Conservation (phyloP, 805 yeast species). For the Metschnikowia bowlesiae region DNA sequence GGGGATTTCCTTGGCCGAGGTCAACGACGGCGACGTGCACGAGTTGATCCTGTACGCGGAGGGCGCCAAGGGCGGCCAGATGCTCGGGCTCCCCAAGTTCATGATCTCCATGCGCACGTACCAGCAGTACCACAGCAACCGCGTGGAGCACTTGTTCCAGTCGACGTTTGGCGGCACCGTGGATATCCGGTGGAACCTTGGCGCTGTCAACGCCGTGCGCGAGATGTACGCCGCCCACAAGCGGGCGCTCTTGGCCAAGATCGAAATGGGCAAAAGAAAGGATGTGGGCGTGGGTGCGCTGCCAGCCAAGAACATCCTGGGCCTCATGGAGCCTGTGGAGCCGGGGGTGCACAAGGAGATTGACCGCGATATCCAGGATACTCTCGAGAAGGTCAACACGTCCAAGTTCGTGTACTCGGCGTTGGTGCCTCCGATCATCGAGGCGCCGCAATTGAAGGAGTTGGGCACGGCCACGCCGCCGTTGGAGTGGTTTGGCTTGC, state of each 20-base stretch:
- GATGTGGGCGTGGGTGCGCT: background rate
- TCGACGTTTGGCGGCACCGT: slow-evolving; percentile 86
- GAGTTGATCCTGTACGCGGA: slow-evolving; percentile 54
- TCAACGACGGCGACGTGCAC: slow-evolving; percentile 43
- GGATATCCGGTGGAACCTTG: slow-evolving; percentile 90
- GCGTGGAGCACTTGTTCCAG: slow-evolving; percentile 62
- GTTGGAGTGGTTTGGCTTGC: slow-evolving; percentile 95
- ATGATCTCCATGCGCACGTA: slow-evolving; percentile 70
- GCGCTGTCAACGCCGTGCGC: slow-evolving; percentile 81
- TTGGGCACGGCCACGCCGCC: slow-evolving; percentile 98
- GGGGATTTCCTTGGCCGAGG: slow-evolving; percentile 47
- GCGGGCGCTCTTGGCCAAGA: slow-evolving; percentile 62
- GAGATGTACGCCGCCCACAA: slow-evolving; percentile 91
- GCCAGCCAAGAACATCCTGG: no score
- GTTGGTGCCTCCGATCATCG: slow-evolving; percentile 71
- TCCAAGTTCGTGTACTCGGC: slow-evolving; percentile 56
- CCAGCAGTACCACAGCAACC: slow-evolving; percentile 49
- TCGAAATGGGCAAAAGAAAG: slow-evolving; percentile 11
- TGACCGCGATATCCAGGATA: slow-evolving; percentile 36
- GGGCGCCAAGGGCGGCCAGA: slow-evolving; percentile 71
- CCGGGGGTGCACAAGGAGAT: slow-evolving; percentile 17
- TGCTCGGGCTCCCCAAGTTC: slow-evolving; percentile 75
- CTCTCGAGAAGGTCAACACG: slow-evolving; percentile 32
- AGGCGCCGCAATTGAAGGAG: slow-evolving; percentile 85
- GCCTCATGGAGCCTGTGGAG: background rate